A percentile compares a stretch with the other conserved stretches of the same genome.
These are phyloP conservation scores for Meyerozyma sp. DNA, from an alignment of 1,139 yeast species.

Conservation along the genomic window DNA sequence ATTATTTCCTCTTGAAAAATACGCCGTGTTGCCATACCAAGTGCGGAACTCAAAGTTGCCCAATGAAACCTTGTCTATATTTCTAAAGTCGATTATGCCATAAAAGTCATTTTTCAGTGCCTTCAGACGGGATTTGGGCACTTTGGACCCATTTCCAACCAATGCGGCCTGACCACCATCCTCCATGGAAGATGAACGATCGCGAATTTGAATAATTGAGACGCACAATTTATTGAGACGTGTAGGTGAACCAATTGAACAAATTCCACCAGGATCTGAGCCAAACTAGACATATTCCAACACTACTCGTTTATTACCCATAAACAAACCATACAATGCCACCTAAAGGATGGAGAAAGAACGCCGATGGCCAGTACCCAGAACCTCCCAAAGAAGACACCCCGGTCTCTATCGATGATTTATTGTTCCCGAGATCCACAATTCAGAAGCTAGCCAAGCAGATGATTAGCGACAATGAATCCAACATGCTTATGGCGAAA, in stretches of 20 bases:
- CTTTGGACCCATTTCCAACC: neutral
- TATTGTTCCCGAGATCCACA: conserved; percentile 62
- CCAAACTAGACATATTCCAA: too few species aligned
- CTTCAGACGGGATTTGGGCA: neutral
- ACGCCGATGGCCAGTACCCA: conserved; percentile 61
- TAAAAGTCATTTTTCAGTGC: conserved; percentile 31
- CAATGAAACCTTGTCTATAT: conserved; percentile 58
- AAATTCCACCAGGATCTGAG: neutral
- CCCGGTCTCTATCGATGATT: conserved; percentile 59
- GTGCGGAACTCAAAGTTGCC: conserved; percentile 66
- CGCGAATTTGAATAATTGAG: neutral
- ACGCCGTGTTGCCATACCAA: conserved; percentile 85
- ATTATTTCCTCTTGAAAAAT: conserved; percentile 32
- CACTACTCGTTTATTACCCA: too few species aligned
- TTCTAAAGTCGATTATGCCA: conserved; percentile 56
- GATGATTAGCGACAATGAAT: conserved; percentile 17
- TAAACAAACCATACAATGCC: conserved; percentile 42
- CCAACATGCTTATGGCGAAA: conserved; percentile 46
- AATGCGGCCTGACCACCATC: neutral
- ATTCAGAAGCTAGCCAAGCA: conserved; percentile 53
- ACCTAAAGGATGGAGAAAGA: conserved; percentile 80
- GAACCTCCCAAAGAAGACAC: conserved; percentile 47
- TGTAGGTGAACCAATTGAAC: neutral
- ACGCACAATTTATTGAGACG: neutral
- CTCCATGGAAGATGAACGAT: neutral